Conservation (phyloP, 306 rosid species). For the Alnus glutinosa region DNA sequence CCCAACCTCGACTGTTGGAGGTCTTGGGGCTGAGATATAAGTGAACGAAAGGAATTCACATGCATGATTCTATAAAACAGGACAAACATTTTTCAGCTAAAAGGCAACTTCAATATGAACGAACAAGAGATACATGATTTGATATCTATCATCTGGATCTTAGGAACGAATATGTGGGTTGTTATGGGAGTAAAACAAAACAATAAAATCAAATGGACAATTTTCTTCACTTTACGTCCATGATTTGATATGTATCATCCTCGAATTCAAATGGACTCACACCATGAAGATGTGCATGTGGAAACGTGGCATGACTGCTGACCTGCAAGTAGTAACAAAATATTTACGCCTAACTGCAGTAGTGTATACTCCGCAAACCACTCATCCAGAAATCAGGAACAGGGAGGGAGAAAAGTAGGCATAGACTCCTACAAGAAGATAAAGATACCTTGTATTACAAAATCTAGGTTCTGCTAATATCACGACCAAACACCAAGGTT, state of each 20-base stretch:
- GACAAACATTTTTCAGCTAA: not conserved
- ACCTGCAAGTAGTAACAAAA: constrained; percentile 12
- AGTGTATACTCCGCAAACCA: too few species aligned
- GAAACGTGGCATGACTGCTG: not conserved
- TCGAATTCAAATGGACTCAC: constrained; percentile 16
- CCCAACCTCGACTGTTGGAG: too few species aligned
- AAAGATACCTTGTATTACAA: too few species aligned
- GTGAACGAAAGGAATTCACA: too few species aligned
- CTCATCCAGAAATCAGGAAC: too few species aligned
- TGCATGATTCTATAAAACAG: not conserved
- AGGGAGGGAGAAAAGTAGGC: too few species aligned
- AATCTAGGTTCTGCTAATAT: too few species aligned
- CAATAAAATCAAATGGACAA: too few species aligned
- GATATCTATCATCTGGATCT: not conserved
- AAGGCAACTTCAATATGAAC: not conserved
- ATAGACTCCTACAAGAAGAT: too few species aligned
- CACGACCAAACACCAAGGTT: too few species aligned
- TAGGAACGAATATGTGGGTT: not conserved
- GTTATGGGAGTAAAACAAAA: not conserved
- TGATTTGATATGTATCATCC: not conserved
- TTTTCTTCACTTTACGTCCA: not conserved
- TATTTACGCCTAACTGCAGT: constrained; percentile 38
- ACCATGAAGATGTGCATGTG: constrained; percentile 10
- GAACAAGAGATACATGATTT: not conserved
- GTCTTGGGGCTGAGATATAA: too few species aligned